phyloP scores from a whole-genome alignment of 306 rosid species.

The Psophocarpus tetragonolobus region DNA sequence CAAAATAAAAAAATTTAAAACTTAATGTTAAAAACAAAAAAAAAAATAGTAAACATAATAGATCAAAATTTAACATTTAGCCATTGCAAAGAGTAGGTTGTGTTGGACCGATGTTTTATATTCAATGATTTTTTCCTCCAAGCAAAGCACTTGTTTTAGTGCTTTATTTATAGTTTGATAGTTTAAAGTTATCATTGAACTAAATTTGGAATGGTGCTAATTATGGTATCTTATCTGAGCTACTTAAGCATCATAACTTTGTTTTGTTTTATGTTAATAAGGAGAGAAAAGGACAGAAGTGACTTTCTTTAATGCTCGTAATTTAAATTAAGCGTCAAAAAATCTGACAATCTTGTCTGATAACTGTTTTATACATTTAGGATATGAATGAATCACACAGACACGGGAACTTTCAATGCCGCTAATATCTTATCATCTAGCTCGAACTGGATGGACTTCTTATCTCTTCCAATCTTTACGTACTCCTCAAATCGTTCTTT shows the following conservation, averaged over 20 bases:
- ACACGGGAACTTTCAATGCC: constrained; percentile 71
- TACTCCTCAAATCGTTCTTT: constrained; percentile 86
- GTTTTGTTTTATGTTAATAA: background rate
- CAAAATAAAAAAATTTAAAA: no score
- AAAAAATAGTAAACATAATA: no score
- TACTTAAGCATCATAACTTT: background rate
- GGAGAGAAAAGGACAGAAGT: constrained; percentile 3
- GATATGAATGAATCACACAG: constrained; percentile 50
- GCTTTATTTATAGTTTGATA: background rate
- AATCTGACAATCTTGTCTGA: constrained; percentile 7
- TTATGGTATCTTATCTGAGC: background rate
- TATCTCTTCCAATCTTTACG: constrained; percentile 84
- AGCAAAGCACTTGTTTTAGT: background rate
- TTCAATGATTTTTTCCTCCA: background rate
- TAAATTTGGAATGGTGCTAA: background rate
- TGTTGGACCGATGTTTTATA: background rate
- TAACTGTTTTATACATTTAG: background rate
- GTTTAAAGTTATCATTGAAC: background rate
- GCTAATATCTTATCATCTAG: constrained; percentile 81
- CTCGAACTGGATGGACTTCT: constrained; percentile 72
- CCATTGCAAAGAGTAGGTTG: background rate
- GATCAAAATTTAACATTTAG: no score
- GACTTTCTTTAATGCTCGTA: background rate
- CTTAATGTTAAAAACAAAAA: no score
- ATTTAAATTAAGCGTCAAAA: constrained; percentile 6